phyloP scores from a whole-genome alignment of 1,139 yeast genomes.

The Wickerhamomyces sp. region DNA sequence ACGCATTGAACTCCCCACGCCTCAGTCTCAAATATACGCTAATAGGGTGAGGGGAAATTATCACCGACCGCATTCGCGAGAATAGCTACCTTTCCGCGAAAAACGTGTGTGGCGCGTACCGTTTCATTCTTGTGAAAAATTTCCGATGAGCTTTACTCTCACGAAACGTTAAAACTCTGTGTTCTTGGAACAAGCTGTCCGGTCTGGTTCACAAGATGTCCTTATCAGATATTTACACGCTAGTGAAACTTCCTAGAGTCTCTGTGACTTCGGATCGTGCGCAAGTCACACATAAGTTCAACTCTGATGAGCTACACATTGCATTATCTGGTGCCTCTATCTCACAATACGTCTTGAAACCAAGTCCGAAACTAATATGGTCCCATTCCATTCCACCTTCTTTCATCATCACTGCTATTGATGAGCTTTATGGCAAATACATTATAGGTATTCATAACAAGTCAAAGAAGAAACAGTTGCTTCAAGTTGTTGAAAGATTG shows the following conservation, averaged over 20 bases:
- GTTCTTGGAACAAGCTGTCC: background rate
- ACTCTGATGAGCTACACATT: constrained; percentile 34
- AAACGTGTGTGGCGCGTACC: no score
- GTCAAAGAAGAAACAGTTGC: constrained; percentile 10
- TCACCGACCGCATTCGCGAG: no score
- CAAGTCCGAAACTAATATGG: constrained; percentile 78
- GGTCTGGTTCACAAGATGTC: constrained; percentile 13
- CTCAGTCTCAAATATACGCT: no score
- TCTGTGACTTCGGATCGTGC: constrained; percentile 14
- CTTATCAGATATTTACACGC: constrained; percentile 17
- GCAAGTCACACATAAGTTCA: constrained; percentile 9
- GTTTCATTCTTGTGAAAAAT: no score
- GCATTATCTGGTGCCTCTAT: constrained; percentile 78
- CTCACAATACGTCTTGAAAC: constrained; percentile 65
- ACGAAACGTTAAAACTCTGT: no score
- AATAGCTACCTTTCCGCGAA: no score
- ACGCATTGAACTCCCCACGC: no score
- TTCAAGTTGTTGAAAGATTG: constrained; percentile 14
- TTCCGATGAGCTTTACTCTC: no score
- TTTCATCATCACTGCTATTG: constrained; percentile 33
- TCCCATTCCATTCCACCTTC: constrained; percentile 67
- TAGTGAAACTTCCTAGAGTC: constrained; percentile 22
- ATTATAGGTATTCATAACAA: constrained; percentile 36
- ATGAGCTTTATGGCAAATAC: constrained; percentile 7
- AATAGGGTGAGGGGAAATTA: no score